Evolutionary conservation across 176 grass and related monocot species (phyloP), one percentile per base, ranked within the genome.

Genomic region (Oryza brachyantha): DNA sequence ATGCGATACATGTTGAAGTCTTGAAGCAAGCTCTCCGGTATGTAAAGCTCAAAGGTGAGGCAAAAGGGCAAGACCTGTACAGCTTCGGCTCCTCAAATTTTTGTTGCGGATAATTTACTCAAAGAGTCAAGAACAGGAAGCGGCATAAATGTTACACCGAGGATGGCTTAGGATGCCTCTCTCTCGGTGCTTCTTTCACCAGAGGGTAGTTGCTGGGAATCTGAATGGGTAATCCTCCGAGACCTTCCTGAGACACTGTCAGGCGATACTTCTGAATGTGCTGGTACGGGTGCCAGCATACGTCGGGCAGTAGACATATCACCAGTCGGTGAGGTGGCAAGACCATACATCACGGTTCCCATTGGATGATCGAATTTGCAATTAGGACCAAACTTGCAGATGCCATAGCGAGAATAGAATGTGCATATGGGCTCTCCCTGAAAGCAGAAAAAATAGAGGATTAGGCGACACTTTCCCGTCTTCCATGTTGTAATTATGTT

Each of bases 351-450:
- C 17, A 88, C 72, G 10, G 79, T 68, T 74, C 85, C 87, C 88
- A 90, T 88, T 55, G 93, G 93, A 81, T 97, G 93, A 37, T 97
- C 93, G 2, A 97, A 97, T 76, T 93, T 97, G 79, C 93, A 97
- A 78, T 93, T 97, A 38, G 94, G 94, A 28, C 91, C 91, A 71
- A 93, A 97, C 70, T 91, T 97, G 84, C 86, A 93, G 46, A 93
- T 85, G 78, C 91, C 88, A 71, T 97, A 97, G 31, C 94, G 91
- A 74, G 91, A 91, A 73, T 93, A 97, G 66, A 89, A 93, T 48
- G 78, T 76, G 67, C 88, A 97, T 19, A 91, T 26, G 17, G 79
- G 91, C 34, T 97, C 94, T 32, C 91, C 94, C 91, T 93, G 86
- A 81, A 70, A 84, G 61, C 66, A 68, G 42, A 1, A 83, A 64